phyloP scores from a whole-genome alignment of 2,329 filamentous ascomycete genomes.

The Boeremia lycopersici region DNA sequence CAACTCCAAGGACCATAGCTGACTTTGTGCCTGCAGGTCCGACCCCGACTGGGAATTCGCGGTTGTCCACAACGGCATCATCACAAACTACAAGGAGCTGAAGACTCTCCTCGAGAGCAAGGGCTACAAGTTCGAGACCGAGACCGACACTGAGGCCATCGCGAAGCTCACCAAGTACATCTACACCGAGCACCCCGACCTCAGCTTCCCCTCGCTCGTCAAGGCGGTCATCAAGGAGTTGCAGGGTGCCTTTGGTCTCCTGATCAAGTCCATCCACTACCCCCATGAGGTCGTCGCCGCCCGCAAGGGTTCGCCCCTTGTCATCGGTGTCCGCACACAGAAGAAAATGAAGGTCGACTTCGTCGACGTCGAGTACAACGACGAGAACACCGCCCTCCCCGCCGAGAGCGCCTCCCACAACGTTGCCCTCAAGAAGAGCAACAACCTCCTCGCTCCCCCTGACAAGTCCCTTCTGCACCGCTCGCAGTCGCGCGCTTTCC shows the following conservation, averaged over 20 bases:
- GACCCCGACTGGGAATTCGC: conserved; percentile 95
- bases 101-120: conserved; percentile 91
- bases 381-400: conserved; percentile 77
- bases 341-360: conserved; percentile 99
- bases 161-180: conserved; percentile 99
- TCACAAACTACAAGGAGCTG: conserved; percentile 99
- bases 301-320: conserved; percentile 96
- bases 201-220: conserved; percentile 94
- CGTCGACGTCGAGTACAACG: conserved; percentile 96
- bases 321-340: conserved; percentile 94
- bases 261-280: conserved; percentile 98
- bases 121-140: conserved; percentile 98
- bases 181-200: conserved; percentile 89
- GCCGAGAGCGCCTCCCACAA: conserved; percentile 97
- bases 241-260: conserved; percentile 93
- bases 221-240: conserved; percentile 99
- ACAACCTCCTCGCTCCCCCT: conserved; percentile 73
- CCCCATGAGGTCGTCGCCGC: conserved; percentile 97
- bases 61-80: conserved; percentile 99
- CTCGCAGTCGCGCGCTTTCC: conserved; percentile 97
- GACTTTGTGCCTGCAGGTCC: conserved; percentile 63
- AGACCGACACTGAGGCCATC: conserved; percentile 99
- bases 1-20: conserved; percentile 3
- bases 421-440: conserved; percentile 86
- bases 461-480: conserved; percentile 99